Evolutionary conservation across 2,329 filamentous ascomycete species (phyloP).

Genomic region (Didymella exigua): DNA sequence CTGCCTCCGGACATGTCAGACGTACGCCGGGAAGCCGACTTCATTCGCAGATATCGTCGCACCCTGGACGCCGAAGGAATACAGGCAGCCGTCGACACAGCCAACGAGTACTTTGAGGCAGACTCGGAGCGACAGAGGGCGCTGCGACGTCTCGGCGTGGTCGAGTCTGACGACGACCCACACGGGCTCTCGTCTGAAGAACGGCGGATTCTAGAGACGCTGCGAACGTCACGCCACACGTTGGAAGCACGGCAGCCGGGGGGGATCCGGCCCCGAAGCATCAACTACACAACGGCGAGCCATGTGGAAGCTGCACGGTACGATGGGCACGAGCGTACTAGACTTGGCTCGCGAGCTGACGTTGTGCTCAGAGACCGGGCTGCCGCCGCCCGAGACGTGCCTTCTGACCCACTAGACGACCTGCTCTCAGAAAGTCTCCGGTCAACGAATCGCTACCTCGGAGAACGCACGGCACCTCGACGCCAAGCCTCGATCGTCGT

Average conservation of each 20-base stretch:
- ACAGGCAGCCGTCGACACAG: constrained; percentile 47
- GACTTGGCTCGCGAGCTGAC: constrained; percentile 15
- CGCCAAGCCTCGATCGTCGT: constrained; percentile 51
- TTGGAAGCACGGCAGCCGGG: constrained; percentile 49
- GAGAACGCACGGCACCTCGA: constrained; percentile 39
- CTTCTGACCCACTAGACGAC: constrained; percentile 12
- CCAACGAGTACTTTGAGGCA: constrained; percentile 52
- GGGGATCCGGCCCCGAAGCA: constrained; percentile 46
- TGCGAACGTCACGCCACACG: constrained; percentile 52
- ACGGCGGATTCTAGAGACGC: constrained; percentile 53
- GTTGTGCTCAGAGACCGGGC: constrained; percentile 22
- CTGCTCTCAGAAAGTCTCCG: constrained; percentile 33
- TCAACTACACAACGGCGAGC: constrained; percentile 50
- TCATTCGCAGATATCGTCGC: constrained; percentile 51
- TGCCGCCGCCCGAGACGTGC: constrained; percentile 21
- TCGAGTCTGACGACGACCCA: constrained; percentile 52
- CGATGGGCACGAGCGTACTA: constrained; percentile 5
- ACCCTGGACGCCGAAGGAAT: constrained; percentile 47
- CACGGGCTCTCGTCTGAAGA: constrained; percentile 54
- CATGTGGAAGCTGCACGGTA: constrained; percentile 35
- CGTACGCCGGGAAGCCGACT: constrained; percentile 53
- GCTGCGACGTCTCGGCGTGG: constrained; percentile 44
- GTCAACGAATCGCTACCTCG: constrained; percentile 21
- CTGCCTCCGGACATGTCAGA: constrained; percentile 52
- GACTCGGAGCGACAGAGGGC: constrained; percentile 41